Evolutionary conservation across 2,329 filamentous ascomycete genomes (phyloP), one percentile per base, ranked within the genome.

Genomic region (Penicillium crustosum): DNA sequence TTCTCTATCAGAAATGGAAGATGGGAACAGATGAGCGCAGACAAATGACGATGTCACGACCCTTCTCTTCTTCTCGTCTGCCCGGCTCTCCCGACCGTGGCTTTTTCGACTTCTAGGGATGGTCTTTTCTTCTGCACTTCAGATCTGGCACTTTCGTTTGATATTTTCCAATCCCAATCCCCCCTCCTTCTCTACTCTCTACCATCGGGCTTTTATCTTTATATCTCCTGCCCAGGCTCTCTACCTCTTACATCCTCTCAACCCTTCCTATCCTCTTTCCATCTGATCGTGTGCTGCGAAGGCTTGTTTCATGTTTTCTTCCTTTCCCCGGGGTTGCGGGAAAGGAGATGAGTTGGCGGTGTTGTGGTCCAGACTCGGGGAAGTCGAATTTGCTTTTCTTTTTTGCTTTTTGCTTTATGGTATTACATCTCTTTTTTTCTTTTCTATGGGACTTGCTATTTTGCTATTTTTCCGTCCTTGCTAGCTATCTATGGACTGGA

Each of bases 31-130:
- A 44, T 36, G 51, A 47, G 55, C 45, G 55, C 49, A 51, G 52
- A 38, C 53, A 49, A 50, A 62, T 71, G 66, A 73, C 66, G 70
- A 73, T 66, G 66, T 72, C 65, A 73, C 67, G 70, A 73, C 62
- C 57, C 65, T 66, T 64, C 49, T 63, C 60, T 63, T 61, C 50
- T 66, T 64, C 61, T 68, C 54, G 58, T 66, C 57, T 38, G 56
- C 58, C 56, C 54, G 57, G 39, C 35, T 51, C 15, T 57, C 47
- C 66, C 62, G 65, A 63, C 57, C 53, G 60, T 65, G 62, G 55
- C 58, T 61, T 58, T 53, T 62, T 57, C 60, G 63, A 66, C 61
- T 65, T 59, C 57, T 53, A 66, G 59, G 60, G 60, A 65, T 64
- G 63, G 61, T 67, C 61, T 61, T 55, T 55, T 25, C 39, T 57